phyloP scores from a whole-genome alignment of 2,329 filamentous ascomycete genomes.

The Botrytis paeoniae region DNA sequence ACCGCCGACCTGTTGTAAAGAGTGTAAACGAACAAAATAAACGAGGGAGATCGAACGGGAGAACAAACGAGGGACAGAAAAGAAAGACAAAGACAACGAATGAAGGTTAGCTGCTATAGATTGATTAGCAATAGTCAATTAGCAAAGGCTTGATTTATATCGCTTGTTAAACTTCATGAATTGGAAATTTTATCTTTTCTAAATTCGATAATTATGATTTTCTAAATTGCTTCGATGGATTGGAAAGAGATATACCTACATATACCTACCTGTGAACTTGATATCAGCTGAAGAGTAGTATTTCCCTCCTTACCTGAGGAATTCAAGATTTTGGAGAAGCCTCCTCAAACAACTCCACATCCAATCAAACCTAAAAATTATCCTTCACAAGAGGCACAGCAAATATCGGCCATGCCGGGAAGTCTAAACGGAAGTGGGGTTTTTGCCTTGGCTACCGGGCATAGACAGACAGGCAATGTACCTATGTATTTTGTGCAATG shows the following conservation, averaged over 20 bases:
- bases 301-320: background rate
- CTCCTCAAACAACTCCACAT: conserved; percentile 4
- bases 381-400: background rate
- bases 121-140: background rate
- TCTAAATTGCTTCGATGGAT: too few species aligned
- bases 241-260: background rate
- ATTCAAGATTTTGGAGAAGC: background rate
- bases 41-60: background rate
- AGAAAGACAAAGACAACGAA: background rate
- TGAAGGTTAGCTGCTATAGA: background rate
- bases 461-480: background rate
- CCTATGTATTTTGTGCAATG: background rate
- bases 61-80: background rate
- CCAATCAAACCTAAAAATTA: background rate
- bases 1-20: background rate
- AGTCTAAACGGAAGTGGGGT: background rate
- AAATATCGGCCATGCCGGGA: conserved; percentile 5
- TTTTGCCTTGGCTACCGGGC: conserved; percentile 6
- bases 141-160: background rate
- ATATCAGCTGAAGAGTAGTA: background rate
- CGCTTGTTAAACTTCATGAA: background rate
- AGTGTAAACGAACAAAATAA: background rate
- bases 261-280: background rate
- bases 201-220: background rate
- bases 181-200: background rate